Percentiles rank a stretch among this genome's conserved stretches.
Conservation (phyloP, 345 rosid genomes). For the Lenwebbia sp. region DNA sequence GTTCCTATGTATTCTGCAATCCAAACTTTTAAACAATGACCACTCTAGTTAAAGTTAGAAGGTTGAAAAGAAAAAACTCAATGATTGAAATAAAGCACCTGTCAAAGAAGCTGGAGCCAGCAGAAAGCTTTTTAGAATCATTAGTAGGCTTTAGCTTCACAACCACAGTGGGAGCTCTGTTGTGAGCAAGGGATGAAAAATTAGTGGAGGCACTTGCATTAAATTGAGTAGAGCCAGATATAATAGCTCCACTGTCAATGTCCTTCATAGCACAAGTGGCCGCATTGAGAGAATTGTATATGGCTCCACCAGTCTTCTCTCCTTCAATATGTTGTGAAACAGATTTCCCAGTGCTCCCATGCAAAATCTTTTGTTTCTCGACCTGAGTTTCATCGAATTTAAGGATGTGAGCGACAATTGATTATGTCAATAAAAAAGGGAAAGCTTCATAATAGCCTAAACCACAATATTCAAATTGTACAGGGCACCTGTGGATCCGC, state of each 20-base stretch:
- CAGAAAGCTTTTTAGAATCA: constrained; percentile 33
- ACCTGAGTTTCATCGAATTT: constrained; percentile 27
- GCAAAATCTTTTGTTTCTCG: constrained; percentile 79
- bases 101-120: constrained; percentile 56
- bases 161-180: constrained; percentile 11
- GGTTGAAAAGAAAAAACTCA: not conserved
- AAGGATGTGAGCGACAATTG: not conserved
- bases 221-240: constrained; percentile 3
- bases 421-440: not conserved
- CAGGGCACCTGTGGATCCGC: not conserved
- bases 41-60: not conserved
- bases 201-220: constrained; percentile 13
- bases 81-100: constrained; percentile 30
- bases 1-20: not conserved
- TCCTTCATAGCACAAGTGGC: not conserved
- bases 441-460: not conserved
- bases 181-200: constrained; percentile 17
- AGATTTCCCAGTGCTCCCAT: constrained; percentile 40
- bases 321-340: not conserved
- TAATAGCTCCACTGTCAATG: not conserved
- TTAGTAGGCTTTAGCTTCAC: constrained; percentile 18
- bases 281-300: not conserved
- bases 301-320: constrained; percentile 1
- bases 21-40: not conserved
- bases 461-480: not conserved